phyloP scores from a whole-genome alignment of 2,329 filamentous ascomycete genomes.

The Cercospora nicotianae region DNA sequence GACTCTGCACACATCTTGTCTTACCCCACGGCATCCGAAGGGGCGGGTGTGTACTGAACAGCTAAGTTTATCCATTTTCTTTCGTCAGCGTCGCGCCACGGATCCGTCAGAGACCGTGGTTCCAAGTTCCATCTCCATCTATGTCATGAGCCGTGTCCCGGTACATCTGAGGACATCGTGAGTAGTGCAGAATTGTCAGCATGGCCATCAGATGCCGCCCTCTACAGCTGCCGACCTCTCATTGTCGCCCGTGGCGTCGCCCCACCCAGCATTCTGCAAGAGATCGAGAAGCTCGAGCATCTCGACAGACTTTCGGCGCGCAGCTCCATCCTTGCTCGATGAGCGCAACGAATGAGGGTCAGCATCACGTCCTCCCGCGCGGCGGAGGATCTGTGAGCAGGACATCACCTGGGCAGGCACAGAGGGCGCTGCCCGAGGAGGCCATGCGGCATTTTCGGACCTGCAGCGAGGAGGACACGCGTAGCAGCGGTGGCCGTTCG shows the following conservation, averaged over 20 bases:
- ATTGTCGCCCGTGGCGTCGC: background rate
- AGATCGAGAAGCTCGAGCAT: constrained; percentile 7
- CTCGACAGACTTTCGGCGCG: constrained; percentile 2
- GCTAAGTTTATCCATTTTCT: background rate
- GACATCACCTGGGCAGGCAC: background rate
- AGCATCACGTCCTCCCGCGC: background rate
- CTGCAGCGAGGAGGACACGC: constrained; percentile 1
- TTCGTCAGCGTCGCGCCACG: background rate
- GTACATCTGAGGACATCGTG: background rate
- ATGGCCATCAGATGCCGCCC: background rate
- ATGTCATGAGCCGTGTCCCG: background rate
- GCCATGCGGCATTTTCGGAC: constrained; percentile 2
- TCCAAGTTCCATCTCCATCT: background rate
- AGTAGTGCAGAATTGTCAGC: background rate
- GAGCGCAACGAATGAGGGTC: background rate
- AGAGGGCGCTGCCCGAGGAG: background rate
- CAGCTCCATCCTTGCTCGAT: constrained; percentile 10
- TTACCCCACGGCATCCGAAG: background rate
- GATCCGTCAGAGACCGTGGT: background rate
- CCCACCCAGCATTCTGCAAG: constrained; percentile 2
- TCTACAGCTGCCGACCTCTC: background rate
- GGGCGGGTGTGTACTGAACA: no score
- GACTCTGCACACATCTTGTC: background rate
- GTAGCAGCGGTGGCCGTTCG: background rate
- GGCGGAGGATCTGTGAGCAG: background rate